Evolutionary conservation across 148 eudicot genomes (phyloP).

Genomic region (Talinum fruticosum): DNA sequence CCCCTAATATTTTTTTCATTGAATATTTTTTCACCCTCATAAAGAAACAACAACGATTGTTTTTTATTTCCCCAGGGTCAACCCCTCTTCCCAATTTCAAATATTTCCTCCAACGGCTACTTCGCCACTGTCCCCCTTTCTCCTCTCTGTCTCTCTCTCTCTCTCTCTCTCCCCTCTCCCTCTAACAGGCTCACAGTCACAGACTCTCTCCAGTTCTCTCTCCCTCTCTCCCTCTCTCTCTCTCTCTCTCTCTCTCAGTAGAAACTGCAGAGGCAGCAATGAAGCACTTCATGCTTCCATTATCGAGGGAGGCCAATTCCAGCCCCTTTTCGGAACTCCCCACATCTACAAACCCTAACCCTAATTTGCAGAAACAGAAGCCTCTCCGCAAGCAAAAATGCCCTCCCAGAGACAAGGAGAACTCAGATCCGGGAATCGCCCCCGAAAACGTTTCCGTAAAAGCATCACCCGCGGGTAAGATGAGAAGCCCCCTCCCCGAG

Average conservation of each 20-base stretch:
- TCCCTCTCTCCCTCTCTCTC: not conserved
- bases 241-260: not conserved
- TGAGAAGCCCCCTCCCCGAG: conserved; percentile 30
- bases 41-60: not conserved
- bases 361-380: not conserved
- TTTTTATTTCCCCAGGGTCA: not conserved
- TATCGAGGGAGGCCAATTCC: not conserved
- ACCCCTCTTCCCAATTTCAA: not conserved
- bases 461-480: conserved; percentile 21
- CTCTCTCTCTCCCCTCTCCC: not conserved
- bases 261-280: not conserved
- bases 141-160: not conserved
- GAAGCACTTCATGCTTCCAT: conserved; percentile 13
- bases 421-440: conserved; percentile 33
- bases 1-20: no score
- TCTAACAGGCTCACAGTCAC: no score
- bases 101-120: conserved; percentile 11
- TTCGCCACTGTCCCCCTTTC: not conserved
- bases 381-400: conserved; percentile 4
- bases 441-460: conserved; percentile 15
- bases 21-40: no score
- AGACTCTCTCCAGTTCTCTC: not conserved
- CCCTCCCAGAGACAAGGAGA: conserved; percentile 14
- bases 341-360: conserved; percentile 5
- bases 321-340: conserved; percentile 5